Evolutionary conservation across 139 green algal species (phyloP).

Genomic region (Chlorella sp.): DNA sequence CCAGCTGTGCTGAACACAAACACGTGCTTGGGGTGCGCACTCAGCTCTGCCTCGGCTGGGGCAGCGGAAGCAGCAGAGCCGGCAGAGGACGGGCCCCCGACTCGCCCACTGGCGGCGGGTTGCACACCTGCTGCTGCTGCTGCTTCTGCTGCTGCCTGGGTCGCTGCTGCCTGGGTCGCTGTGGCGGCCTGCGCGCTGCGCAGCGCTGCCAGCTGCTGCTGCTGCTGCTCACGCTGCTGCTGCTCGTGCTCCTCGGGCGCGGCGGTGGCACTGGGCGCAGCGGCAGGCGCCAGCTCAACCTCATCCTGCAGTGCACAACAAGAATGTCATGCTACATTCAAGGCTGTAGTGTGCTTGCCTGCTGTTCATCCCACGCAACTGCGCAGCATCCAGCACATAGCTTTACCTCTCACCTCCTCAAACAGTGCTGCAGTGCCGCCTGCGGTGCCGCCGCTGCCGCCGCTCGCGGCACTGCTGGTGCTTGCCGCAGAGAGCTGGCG

Average conservation of each 20-base stretch:
- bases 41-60: background rate
- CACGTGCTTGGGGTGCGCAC: conserved; percentile 19
- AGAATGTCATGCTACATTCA: background rate
- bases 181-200: background rate
- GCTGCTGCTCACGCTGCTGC: background rate
- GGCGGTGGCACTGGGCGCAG: background rate
- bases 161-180: background rate
- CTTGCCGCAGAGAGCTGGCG: background rate
- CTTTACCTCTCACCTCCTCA: background rate
- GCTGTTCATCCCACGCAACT: background rate
- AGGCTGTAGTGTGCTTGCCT: background rate
- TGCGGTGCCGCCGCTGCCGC: background rate
- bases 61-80: background rate
- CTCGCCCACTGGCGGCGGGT: background rate
- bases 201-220: background rate
- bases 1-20: conserved; percentile 51
- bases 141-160: background rate
- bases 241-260: background rate
- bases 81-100: background rate
- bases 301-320: background rate
- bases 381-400: background rate
- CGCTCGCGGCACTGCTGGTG: background rate
- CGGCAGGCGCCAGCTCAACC: background rate
- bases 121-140: background rate
- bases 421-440: background rate